Percentiles rank a stretch among this genome's conserved stretches.
phyloP scores from a whole-genome alignment of 1,284 basidiomycete species.

The Boletellus dicymbophilus region DNA sequence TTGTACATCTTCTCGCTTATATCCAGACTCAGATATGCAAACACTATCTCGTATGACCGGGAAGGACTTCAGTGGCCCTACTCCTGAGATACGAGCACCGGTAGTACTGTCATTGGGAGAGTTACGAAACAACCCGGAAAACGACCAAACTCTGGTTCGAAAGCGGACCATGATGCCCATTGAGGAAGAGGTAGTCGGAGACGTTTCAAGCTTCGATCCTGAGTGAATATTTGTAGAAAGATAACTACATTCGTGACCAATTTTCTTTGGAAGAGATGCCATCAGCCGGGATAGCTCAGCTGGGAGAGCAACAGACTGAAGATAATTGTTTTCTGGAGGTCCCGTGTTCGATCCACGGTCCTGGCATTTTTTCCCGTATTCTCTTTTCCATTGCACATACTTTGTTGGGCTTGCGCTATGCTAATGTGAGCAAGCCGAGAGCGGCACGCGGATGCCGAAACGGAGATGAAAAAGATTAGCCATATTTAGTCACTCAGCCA shows the following conservation, averaged over 20 bases:
- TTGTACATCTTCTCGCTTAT: background rate
- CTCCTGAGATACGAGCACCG: slow-evolving; percentile 66
- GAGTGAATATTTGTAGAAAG: slow-evolving; percentile 11
- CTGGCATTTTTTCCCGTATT: background rate
- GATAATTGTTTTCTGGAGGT: slow-evolving; percentile 20
- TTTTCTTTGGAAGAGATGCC: background rate
- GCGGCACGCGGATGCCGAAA: too few relatives aligned
- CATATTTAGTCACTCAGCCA: too few relatives aligned
- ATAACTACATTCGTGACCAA: background rate
- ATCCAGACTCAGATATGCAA: slow-evolving; percentile 53
- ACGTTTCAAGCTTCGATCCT: slow-evolving; percentile 27
- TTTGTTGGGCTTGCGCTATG: too few relatives aligned
- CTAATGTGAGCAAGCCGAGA: too few relatives aligned
- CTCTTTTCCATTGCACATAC: background rate
- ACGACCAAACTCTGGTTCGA: background rate
- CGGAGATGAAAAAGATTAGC: too few relatives aligned
- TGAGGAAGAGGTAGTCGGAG: slow-evolving; percentile 35
- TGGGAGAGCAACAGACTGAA: slow-evolving; percentile 83
- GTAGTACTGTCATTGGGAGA: slow-evolving; percentile 31
- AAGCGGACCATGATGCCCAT: background rate
- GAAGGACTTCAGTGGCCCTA: slow-evolving; percentile 78
- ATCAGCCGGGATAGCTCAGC: slow-evolving; percentile 64
- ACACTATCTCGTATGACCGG: slow-evolving; percentile 75
- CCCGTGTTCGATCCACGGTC: background rate
- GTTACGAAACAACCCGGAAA: slow-evolving; percentile 8